Evolutionary conservation across 176 grass and related monocot genomes (phyloP).

Genomic region (Triticum urartu): DNA sequence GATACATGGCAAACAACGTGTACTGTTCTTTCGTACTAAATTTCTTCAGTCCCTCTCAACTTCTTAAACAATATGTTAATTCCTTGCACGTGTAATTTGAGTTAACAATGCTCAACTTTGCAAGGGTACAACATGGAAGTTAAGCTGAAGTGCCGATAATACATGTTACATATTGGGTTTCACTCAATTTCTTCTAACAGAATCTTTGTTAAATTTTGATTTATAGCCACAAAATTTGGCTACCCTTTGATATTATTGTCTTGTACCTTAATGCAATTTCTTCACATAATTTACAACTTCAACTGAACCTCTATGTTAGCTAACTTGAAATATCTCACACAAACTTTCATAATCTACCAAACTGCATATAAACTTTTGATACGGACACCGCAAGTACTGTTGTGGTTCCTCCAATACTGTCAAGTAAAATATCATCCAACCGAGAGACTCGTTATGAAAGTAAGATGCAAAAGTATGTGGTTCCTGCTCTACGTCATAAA

Average conservation of each 20-base stretch:
- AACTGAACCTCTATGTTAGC: not conserved
- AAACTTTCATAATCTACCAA: not conserved
- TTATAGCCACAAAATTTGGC: not conserved
- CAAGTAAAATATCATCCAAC: too few relatives aligned
- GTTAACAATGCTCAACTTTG: not conserved
- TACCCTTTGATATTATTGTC: not conserved
- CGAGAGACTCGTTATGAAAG: too few relatives aligned
- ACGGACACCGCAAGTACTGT: too few relatives aligned
- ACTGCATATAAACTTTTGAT: not conserved
- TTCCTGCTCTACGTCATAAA: too few relatives aligned
- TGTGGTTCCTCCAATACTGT: too few relatives aligned
- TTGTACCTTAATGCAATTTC: not conserved
- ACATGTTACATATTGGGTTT: not conserved
- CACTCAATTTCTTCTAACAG: not conserved
- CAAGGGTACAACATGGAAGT: not conserved
- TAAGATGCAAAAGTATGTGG: too few relatives aligned
- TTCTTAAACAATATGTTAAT: not conserved
- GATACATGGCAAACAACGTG: too few relatives aligned
- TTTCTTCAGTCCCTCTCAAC: too few relatives aligned
- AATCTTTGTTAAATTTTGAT: not conserved
- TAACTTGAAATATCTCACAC: not conserved
- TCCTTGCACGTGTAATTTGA: not conserved
- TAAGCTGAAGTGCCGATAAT: not conserved
- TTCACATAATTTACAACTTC: not conserved
- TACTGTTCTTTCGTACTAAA: too few relatives aligned